Base-by-base conservation (phyloP, 257 asterid genomes). In the Lantana camara region DNA sequence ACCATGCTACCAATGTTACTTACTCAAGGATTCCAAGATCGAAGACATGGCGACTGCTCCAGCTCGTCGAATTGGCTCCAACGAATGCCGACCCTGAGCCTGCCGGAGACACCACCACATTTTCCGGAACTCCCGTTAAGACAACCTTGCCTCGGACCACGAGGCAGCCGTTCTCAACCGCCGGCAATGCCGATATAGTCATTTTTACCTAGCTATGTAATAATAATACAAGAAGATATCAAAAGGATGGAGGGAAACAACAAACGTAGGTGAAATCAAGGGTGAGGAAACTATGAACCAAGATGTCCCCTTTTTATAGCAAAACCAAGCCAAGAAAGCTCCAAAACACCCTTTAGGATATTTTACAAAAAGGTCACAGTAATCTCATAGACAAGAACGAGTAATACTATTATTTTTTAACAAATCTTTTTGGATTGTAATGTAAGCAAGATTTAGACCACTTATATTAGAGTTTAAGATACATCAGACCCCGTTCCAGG, bases 41-140 rank as follows among this genome's bases (percentile, higher is more conserved):
- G 69, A 85, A 79, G n/a, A 82, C 77, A 61, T 79, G 92, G 48
- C 65, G 73, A 48, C 80, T 75, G 52, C 85, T 80, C 19, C 57
- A 57, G 5, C 9, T 49, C 1, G 61, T 13, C 4, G 89, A 68
- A 16, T 45, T 48, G 7, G 84, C 86, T 46, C 89, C 89, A 22
- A 83, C 5, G 44, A 80, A 83, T 63, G 86, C 82, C 2, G 84
- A 77, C 16, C 76, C 60, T 3, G 72, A 52, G 16, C 27, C 63
- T 7, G 63, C 41, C 4, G 83, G 79, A 19, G 79, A 40, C 27
- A 79, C 40, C 19, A 73, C 68, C 7, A 82, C 53, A 41, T 73
- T 79, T 32, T 50, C 45, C 0, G 85, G 85, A 15, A 82, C 85
- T 16, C 67, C 69, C 2, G 75, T 68, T 21, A 77, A 47, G 40